phyloP scores from a whole-genome alignment of 257 asterid genomes.

The Jacaranda copaia region DNA sequence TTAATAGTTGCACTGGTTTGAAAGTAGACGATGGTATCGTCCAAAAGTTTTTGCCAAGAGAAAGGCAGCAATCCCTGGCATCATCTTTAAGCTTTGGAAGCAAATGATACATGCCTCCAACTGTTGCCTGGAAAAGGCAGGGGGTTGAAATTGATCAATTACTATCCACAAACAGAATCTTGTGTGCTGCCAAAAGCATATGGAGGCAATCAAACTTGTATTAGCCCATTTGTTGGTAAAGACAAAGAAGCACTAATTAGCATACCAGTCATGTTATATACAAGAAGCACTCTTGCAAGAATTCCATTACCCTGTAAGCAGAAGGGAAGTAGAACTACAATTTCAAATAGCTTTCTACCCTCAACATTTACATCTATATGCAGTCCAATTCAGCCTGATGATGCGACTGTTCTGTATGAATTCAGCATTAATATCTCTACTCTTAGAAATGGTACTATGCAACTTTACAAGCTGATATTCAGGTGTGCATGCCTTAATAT shows the following conservation, averaged over 20 bases:
- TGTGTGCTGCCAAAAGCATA: constrained; percentile 41
- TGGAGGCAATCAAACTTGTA: constrained; percentile 35
- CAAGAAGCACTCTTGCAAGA: not conserved
- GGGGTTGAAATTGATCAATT: constrained; percentile 54
- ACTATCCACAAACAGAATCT: constrained; percentile 40
- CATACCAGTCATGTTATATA: constrained; percentile 2
- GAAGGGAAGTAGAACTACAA: constrained; percentile 8
- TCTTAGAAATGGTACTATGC: constrained; percentile 9
- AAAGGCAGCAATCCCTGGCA: constrained; percentile 54
- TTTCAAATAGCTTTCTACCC: constrained; percentile 13
- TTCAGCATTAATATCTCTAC: constrained; percentile 26
- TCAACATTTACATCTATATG: not conserved
- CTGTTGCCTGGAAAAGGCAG: constrained; percentile 66
- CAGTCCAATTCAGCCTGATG: constrained; percentile 9
- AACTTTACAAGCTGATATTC: constrained; percentile 15
- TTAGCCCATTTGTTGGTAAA: constrained; percentile 26
- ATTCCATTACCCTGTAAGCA: constrained; percentile 16
- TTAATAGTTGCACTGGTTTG: constrained; percentile 40
- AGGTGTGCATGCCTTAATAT: constrained; percentile 2
- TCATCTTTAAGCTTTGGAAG: constrained; percentile 64
- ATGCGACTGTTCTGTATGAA: constrained; percentile 30
- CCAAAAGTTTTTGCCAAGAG: constrained; percentile 47
- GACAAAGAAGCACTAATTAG: not conserved
- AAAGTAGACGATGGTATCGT: constrained; percentile 49
- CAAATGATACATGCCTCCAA: constrained; percentile 67